Evolutionary conservation across 2,329 filamentous ascomycete genomes (phyloP), one percentile per base, ranked within the genome.

Genomic region (Xylariales sp.): DNA sequence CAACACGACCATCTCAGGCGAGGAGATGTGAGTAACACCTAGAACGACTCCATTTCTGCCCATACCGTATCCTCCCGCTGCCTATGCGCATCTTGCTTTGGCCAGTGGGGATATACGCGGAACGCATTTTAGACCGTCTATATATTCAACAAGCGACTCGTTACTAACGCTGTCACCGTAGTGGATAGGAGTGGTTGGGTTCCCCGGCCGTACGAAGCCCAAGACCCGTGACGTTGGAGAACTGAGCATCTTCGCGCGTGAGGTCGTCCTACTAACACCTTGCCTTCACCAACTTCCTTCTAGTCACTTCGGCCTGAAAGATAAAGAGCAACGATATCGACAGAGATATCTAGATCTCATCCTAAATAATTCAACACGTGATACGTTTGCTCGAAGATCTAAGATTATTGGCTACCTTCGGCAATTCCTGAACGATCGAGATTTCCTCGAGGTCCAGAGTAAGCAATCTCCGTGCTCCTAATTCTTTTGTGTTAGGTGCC

Each of bases 341-440:
- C 93, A 97, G 84, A 89, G 95, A 68, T 97, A 97, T 80, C 89
- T 99, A 60, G 96, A 99, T 81, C 85, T 99, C 75, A 96, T 99
- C 82, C 97, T 98, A 91, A 97, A 99, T 82, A 92, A 97, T 77
- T 86, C 86, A 70, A 93, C 92, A 53, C 89, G 94, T 63, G 88
- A 97, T 68, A 91, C 94, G 65, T 92, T 98, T 80, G 86, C 93
- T 76, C 94, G 92, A 46, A 89, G 96, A 63, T 89, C 93, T 76
- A 94, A 93, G 87, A 94, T 98, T 77, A 89, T 97, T 78, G 90
- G 88, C 69, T 97, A 93, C 79, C 91, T 99, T 73, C 93, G 96
- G 73, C 87, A 89, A 75, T 99, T 91, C 86, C 93, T 99, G 74
- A 93, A 97, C 76, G 88, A 91, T 74, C 87, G 91, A 62, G 93